Evolutionary conservation across 306 rosid species (phyloP), one percentile per base, ranked within the genome.

Genomic region (Morella rubra): DNA sequence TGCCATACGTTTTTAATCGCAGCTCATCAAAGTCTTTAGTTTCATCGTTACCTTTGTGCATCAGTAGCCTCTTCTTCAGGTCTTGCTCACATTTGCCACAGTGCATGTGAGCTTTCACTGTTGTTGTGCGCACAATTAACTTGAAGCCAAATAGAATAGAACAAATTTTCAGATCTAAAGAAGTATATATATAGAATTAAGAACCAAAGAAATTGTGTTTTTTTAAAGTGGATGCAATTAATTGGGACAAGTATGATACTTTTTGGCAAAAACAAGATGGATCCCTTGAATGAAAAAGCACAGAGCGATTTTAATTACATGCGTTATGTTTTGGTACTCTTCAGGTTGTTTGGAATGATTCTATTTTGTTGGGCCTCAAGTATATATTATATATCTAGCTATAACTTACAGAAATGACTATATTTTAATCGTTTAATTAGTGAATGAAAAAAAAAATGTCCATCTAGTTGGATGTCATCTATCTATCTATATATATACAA

Each of bases 21-120:
- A 32, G 37, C 37, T 32, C 3, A 12, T 5, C 53, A 3, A 49
- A 46, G 22, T 44, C 6, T 16, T 10, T 49, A 9, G 53, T 9
- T 62, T 9, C 16, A 15, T 49, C 50, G 18, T 45, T 81, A 90
- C 96, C 98, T 86, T 78, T 91, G 84, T 86, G 90, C 87, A 53
- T 85, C 24, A 93, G 44, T 81, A 93, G 69, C 79, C 37, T 91
- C 11, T 27, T 78, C 77, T 78, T 80, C 67, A 93, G 85, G 84
- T 93, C 98, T 74, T 85, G 82, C 84, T 87, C 97, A 69, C 98
- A 93, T 86, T 93, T 84, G 68, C 83, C 73, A 47, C 97, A 94
- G 71, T 94, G 98, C 93, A 94, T 85, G 83, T 85, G 73, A 78
- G 88, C 90, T 85, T 91, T 94, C 85, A 70, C 88, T 22, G 74